Evolutionary conservation across 495 filamentous ascomycete species (phyloP), one percentile per base, ranked within the genome.

Genomic region (Chaetomium tenue): DNA sequence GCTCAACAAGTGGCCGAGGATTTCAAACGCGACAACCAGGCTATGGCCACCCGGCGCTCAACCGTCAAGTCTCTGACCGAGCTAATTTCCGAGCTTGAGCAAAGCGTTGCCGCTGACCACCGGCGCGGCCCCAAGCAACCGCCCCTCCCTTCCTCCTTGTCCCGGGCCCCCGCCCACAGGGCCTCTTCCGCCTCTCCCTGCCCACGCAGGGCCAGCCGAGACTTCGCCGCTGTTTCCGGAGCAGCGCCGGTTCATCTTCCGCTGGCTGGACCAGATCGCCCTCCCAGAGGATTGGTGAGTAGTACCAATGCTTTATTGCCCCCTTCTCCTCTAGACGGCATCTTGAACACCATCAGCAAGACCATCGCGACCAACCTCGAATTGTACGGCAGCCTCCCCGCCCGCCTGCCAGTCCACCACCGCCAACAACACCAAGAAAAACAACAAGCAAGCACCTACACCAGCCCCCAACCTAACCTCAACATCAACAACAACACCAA

Each of bases 271-370:
- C 44, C 13, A 42, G 25, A 40, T 52, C 16, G 62, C 54, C 20
- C n/a, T 44, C 20, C 62, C 62, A 23, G 44, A 64, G 30, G 54
- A 64, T 11, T 58, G 53, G 62, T 58, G 46, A 58, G 62, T 64
- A 5, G 26, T 42, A 37, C 37, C 22, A 13, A 6, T 20, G 53
- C 22, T 37, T 12, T 2, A 5, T 50, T 23, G 7, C 30, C 30
- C 30, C 30, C 3, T 33, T 33, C 7, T 3, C 30, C 30, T 3
- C 3, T 7, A 33, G 13, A 5, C 39, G 4, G 39, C 39, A 40
- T 40, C 39, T 7, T 40, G 4, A 15, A 5, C 42, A 6, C 42
- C 11, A n/a, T n/a, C 48, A 5, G 11, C n/a, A 50, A 25, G 22
- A 15, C 22, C 48, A 51, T 51, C 48, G 11, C 39, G 5, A 40